phyloP scores from a whole-genome alignment of 192 early-diverging fungal species.

The Spizellomyces sp. region DNA sequence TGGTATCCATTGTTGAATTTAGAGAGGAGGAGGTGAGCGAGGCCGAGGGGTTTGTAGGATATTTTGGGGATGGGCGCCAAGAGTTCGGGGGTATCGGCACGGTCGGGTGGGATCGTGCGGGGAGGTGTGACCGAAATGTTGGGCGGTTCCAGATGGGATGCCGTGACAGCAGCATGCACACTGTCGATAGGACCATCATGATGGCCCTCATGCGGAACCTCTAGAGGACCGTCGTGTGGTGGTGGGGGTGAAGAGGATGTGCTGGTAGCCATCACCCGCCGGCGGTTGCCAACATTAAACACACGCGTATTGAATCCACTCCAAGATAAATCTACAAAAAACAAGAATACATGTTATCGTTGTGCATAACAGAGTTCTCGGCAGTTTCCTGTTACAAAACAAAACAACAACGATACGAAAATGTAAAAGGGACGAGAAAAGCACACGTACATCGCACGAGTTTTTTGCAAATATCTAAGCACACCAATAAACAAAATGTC shows the following conservation, averaged over 20 bases:
- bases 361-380: neutral
- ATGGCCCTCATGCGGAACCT: neutral
- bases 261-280: constrained; percentile 60
- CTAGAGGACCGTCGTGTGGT: constrained; percentile 1
- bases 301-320: constrained; percentile 61
- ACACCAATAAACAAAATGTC: constrained; percentile 7
- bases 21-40: constrained; percentile 15
- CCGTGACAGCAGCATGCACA: neutral
- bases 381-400: neutral
- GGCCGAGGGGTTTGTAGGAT: constrained; percentile 1
- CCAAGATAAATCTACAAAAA: constrained; percentile 37
- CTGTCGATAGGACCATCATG: neutral
- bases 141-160: neutral
- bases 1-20: constrained; percentile 13
- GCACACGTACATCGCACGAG: constrained; percentile 80
- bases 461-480: constrained; percentile 92
- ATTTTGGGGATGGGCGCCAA: constrained; percentile 1
- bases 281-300: constrained; percentile 95
- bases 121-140: neutral
- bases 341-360: neutral
- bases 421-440: neutral
- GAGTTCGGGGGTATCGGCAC: neutral
- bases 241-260: constrained; percentile 13
- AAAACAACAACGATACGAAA: neutral
- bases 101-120: constrained; percentile 1